Base-by-base conservation (phyloP, 331 rosid species). In the Ulmus americana region DNA sequence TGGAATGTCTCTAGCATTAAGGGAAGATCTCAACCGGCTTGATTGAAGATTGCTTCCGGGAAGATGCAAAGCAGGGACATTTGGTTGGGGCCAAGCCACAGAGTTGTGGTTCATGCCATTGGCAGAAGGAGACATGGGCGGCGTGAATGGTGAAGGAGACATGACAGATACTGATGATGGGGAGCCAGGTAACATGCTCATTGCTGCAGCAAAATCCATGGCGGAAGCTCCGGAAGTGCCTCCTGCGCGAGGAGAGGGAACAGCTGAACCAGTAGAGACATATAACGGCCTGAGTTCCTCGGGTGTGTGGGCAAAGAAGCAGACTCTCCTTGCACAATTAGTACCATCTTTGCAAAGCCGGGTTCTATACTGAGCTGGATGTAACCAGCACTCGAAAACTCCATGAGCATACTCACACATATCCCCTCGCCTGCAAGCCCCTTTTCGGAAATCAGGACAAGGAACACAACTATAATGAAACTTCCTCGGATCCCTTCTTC, bases 321-420 rank as follows among this genome's bases (percentile, higher is more conserved):
- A 91, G 70, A 91, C 95, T 61, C 96, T 80, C 75, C 97, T 85
- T 3, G 88, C 83, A 65, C 97, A 91, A 77, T 49, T 79, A 14
- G 80, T 84, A 58, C 95, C 97, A 39, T 91, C 96, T 82, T 88
- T 91, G 83, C 97, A 91, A 35, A 88, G 95, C 4, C 96, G 87
- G 54, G 97, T 91, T 14, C 96, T 77, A 76, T 91, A 91, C 50
- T 91, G 96, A 7, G 97, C 97, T 1, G 97, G 97, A 77, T 91
- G 97, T 46, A 91, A 74, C 97, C 97, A 91, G 72, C 97, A 91
- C 88, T 91, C 97, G 1, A 91, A 91, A 55, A 91, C 96, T 13
- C 97, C 96, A 66, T 91, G 97, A 63, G 96, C 97, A 74, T 91
- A 91, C 66, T 91, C 97, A 35, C 97, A 91, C 97, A 91, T 82